Percentiles rank a stretch among this genome's conserved stretches.
phyloP scores from a whole-genome alignment of 2,329 filamentous ascomycete species.

The Pochonia chlamydosporia region DNA sequence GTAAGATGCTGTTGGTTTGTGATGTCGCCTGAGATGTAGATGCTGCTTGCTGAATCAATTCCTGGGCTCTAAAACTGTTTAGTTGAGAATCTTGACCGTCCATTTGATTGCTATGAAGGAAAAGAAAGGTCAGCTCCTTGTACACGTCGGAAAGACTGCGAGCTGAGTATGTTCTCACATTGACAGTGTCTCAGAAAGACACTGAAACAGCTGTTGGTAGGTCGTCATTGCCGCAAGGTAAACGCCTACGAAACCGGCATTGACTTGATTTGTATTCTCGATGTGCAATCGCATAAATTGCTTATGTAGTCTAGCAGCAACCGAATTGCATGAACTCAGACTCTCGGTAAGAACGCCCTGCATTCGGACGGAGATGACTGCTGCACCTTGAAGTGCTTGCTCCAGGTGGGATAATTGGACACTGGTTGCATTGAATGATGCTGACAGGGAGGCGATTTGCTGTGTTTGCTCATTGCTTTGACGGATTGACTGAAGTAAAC shows the following conservation, averaged over 20 bases:
- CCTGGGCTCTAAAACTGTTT: constrained; percentile 11
- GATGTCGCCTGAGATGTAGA: constrained; percentile 13
- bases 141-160: no score
- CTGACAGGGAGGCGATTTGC: constrained; percentile 17
- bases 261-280: constrained; percentile 14
- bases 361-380: constrained; percentile 22
- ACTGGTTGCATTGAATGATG: constrained; percentile 17
- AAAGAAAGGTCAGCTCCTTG: no score
- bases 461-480: constrained; percentile 9
- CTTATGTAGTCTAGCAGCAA: constrained; percentile 24
- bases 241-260: neutral
- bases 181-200: constrained; percentile 15
- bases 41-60: constrained; percentile 15
- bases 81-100: constrained; percentile 20
- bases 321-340: constrained; percentile 22
- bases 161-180: no score
- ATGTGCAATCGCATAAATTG: constrained; percentile 26
- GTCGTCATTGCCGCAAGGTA: constrained; percentile 19
- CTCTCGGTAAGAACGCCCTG: constrained; percentile 21
- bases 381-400: constrained; percentile 16
- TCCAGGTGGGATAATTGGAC: constrained; percentile 18
- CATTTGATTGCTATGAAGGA: constrained; percentile 16
- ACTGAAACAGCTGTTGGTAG: constrained; percentile 19
- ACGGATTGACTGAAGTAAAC: constrained; percentile 15
- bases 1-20: constrained; percentile 13